Percentiles rank a stretch among this genome's conserved stretches.
Conservation (phyloP, 305 asterid genomes). For the Withania somnifera region DNA sequence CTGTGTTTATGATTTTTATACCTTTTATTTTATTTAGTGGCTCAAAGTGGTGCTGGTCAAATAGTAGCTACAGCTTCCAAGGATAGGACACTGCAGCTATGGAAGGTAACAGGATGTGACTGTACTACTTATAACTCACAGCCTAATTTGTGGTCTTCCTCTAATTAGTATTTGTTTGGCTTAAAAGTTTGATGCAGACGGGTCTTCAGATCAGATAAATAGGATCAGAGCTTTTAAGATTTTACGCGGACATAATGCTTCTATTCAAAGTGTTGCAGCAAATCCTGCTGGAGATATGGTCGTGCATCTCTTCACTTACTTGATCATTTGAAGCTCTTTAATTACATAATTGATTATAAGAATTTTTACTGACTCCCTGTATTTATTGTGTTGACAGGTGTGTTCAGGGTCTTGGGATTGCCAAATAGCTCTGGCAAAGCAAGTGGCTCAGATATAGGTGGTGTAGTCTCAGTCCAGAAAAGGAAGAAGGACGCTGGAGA, state of each 20-base stretch:
- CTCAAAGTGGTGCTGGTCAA: constrained; percentile 28
- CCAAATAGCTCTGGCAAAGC: constrained; percentile 61
- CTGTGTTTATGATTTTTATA: neutral
- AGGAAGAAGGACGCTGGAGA: constrained; percentile 46
- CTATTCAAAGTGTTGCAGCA: constrained; percentile 72
- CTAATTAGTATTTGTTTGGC: constrained; percentile 17
- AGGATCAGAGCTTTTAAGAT: constrained; percentile 47
- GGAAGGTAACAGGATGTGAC: constrained; percentile 53
- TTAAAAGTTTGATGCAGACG: constrained; percentile 54
- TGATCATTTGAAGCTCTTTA: neutral
- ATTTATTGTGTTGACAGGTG: constrained; percentile 29
- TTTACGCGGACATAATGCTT: constrained; percentile 65
- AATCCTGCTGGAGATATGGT: constrained; percentile 71
- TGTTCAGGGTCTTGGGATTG: constrained; percentile 98
- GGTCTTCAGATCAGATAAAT: constrained; percentile 34
- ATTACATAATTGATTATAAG: neutral
- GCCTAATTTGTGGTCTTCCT: neutral
- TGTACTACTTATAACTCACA: neutral
- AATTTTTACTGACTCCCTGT: neutral
- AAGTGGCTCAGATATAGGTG: constrained; percentile 33
- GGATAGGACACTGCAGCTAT: constrained; percentile 71
- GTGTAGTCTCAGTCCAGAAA: constrained; percentile 55
- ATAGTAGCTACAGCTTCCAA: constrained; percentile 84
- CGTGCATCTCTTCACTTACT: neutral
- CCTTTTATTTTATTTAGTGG: constrained; percentile 13